Base-by-base conservation (phyloP, 129 eudicot genomes). In the Gnaphalium uliginosum region DNA sequence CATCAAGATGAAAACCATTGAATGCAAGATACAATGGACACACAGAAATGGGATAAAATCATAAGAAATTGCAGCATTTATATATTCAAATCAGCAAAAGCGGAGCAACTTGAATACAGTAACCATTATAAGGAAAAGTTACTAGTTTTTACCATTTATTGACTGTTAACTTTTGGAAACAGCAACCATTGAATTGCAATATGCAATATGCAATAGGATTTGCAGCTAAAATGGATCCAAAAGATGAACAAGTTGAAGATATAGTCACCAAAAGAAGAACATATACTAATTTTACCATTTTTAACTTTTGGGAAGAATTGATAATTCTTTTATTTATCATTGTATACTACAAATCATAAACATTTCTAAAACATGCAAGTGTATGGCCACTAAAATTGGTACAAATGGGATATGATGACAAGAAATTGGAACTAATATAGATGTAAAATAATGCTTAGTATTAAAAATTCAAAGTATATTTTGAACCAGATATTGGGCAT, bases 371-470 rank as follows among this genome's bases (percentile, higher is more conserved):
- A 54, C n/a, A 9, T 14, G 8, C 22, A 54, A 1, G 22, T 54
- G 10, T 54, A 54, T 54, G 19, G 19, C 60, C 60, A 54, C 60
- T 18, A 54, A 18, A 54, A 24, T 48, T 18, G 53, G 25, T 59
- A 39, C 57, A 74, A 39, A 74, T 74, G 79, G 53, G 30, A 46
- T 11, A 70, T 27, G 48, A 78, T 78, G 14, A 78, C 41, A 78
- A 70, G n/a, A 68, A 69, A 41, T 19, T 15, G 24, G 35, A 59
- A 26, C 64, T 41, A 78, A 59, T 58, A 60, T 14, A 29, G 14
- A 69, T 26, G 3, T 18, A 41, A 68, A 59, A 43, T 9, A 26
- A 68, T 57, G 46, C 46, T 25, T 41, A 57, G 37, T 33, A 64
- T 6, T 30, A 58, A 22, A 8, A 60, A 60, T 1, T 60, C 6